Conservation (phyloP, 176 grass and related monocot species). For the Echinochloa phyllopogon region DNA sequence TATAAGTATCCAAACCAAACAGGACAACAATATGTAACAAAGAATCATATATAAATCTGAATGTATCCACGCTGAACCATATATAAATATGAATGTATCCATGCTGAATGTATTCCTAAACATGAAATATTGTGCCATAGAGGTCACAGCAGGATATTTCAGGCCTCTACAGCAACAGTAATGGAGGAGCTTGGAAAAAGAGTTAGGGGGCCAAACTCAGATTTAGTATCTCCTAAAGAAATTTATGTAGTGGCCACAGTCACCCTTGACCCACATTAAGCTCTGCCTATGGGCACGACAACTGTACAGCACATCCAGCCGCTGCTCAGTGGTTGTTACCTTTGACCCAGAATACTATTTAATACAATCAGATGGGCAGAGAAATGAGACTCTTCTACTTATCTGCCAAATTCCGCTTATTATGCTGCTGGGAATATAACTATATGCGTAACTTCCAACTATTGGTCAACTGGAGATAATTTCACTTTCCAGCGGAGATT, state of each 20-base stretch:
- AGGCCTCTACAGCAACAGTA: background rate
- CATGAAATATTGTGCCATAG: background rate
- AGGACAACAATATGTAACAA: background rate
- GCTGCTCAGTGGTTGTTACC: background rate
- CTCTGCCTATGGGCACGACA: background rate
- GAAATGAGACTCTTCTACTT: background rate
- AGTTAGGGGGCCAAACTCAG: background rate
- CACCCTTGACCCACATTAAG: slow-evolving; percentile 1
- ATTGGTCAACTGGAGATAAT: slow-evolving; percentile 10
- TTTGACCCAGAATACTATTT: background rate
- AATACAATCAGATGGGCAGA: background rate
- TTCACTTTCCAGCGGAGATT: slow-evolving; percentile 14
- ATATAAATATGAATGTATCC: background rate
- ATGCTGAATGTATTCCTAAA: background rate
- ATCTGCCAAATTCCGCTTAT: background rate
- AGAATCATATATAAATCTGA: background rate
- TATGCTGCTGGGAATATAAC: slow-evolving; percentile 7
- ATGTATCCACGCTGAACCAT: background rate
- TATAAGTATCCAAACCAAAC: background rate
- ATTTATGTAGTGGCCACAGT: background rate
- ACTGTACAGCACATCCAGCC: background rate
- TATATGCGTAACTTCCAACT: slow-evolving; percentile 11
- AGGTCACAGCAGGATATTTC: background rate
- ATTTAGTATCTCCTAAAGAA: slow-evolving; percentile 8
- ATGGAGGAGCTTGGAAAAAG: background rate